phyloP scores from a whole-genome alignment of 2,329 filamentous ascomycete species.

The Fusarium mexicanum region DNA sequence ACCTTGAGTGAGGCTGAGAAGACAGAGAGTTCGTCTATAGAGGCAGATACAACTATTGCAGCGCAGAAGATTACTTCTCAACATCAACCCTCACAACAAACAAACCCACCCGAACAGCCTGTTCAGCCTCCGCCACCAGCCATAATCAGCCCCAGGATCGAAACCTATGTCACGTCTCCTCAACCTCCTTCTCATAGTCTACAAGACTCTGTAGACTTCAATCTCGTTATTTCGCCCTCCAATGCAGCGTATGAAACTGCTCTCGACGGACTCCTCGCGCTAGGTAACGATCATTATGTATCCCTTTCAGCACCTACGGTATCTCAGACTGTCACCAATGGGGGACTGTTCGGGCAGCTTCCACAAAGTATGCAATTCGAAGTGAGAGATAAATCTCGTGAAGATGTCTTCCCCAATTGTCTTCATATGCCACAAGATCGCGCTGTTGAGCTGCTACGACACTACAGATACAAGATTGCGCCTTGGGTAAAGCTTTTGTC shows the following conservation, averaged over 20 bases:
- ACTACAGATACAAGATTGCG: constrained; percentile 57
- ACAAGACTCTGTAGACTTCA: constrained; percentile 17
- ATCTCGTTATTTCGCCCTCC: constrained; percentile 31
- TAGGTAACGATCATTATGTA: constrained; percentile 45
- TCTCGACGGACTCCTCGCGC: constrained; percentile 46
- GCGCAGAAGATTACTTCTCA: background rate
- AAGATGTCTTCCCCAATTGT: constrained; percentile 37
- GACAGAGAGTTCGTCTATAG: background rate
- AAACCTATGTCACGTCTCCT: constrained; percentile 15
- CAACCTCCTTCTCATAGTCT: background rate
- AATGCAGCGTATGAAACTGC: constrained; percentile 47
- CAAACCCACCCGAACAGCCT: background rate
- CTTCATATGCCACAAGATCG: constrained; percentile 40
- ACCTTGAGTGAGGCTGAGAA: constrained; percentile 1
- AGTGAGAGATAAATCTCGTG: background rate
- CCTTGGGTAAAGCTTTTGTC: constrained; percentile 51
- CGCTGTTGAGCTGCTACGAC: constrained; percentile 49
- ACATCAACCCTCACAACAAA: background rate
- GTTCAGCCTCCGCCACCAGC: background rate
- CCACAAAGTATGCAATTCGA: constrained; percentile 4
- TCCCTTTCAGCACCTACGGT: constrained; percentile 3
- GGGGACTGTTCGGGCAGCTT: constrained; percentile 17
- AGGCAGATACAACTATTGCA: background rate
- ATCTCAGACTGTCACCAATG: constrained; percentile 12
- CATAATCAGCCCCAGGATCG: constrained; percentile 10